A percentile compares a stretch with the other conserved stretches of the same genome.
Conservation (phyloP, 2,329 filamentous ascomycete species). For the Alternaria conjuncta region DNA sequence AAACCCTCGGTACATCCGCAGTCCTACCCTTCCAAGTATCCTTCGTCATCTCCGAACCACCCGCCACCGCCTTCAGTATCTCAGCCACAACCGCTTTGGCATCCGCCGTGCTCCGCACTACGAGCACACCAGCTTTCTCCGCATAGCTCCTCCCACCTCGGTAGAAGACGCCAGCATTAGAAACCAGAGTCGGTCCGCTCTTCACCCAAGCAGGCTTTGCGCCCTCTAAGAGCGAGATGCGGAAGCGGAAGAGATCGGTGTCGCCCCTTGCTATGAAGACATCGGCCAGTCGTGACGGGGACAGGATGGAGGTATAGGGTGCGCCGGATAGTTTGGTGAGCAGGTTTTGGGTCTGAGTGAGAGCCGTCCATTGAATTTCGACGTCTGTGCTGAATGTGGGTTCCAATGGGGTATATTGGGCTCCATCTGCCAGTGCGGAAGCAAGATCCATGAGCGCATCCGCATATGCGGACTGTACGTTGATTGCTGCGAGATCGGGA, state of each 20-base stretch:
- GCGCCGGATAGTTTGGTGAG: conserved; percentile 33
- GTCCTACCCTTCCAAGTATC: conserved; percentile 49
- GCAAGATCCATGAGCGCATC: conserved; percentile 64
- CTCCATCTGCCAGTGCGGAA: conserved; percentile 50
- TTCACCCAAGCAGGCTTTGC: conserved; percentile 41
- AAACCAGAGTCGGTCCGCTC: conserved; percentile 42
- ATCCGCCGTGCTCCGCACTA: conserved; percentile 54
- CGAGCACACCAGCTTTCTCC: conserved; percentile 34
- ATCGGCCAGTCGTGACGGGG: conserved; percentile 36
- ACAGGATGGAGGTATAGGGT: conserved; percentile 22
- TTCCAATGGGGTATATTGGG: conserved; percentile 19
- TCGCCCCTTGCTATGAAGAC: conserved; percentile 44
- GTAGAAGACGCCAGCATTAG: conserved; percentile 50
- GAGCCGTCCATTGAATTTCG: conserved; percentile 42
- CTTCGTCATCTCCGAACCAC: conserved; percentile 43
- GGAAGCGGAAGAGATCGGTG: conserved; percentile 44
- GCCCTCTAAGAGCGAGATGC: conserved; percentile 25
- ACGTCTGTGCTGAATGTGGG: conserved; percentile 22
- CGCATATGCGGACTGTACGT: conserved; percentile 61
- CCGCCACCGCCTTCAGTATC: conserved; percentile 52
- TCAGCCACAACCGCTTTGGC: conserved; percentile 58
- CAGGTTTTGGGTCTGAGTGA: conserved; percentile 38
- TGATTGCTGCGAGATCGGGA: conserved; percentile 59
- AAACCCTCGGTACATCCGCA: conserved; percentile 52
- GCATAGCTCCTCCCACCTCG: conserved; percentile 42